Base-by-base conservation (phyloP, 139 green algal species). In the Pleodorina starrii region DNA sequence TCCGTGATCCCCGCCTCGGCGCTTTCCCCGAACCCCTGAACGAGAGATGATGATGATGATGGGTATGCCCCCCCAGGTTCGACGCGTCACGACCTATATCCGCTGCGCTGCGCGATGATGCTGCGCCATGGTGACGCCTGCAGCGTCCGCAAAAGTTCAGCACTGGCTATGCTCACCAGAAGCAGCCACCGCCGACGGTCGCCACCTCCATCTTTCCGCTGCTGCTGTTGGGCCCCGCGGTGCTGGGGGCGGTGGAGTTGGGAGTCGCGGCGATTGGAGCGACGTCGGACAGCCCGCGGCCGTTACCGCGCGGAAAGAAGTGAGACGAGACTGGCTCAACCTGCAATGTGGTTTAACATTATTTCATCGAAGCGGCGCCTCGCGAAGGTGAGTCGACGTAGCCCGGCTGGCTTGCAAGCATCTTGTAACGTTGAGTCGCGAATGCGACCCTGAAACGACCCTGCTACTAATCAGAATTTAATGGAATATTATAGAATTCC, bases 101-200 rank as follows among this genome's bases (percentile, higher is more conserved):
- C n/a, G n/a, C n/a, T n/a, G n/a, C n/a, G n/a, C n/a, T n/a, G n/a
- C n/a, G n/a, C n/a, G n/a, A n/a, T n/a, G n/a, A n/a, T n/a, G n/a
- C n/a, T n/a, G n/a, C n/a, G n/a, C n/a, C n/a, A n/a, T n/a, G n/a
- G n/a, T n/a, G n/a, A n/a, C n/a, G n/a, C n/a, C n/a, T n/a, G n/a
- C n/a, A n/a, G n/a, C n/a, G n/a, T n/a, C n/a, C n/a, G n/a, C n/a
- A n/a, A n/a, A n/a, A n/a, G n/a, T n/a, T n/a, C n/a, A n/a, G n/a
- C n/a, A n/a, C n/a, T n/a, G n/a, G n/a, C n/a, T n/a, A n/a, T n/a
- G 17, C 80, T 63, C 43, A 90, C 87, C 87, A 90, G 48, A 90
- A 90, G 87, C 87, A 90, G 46, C 87, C 87, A 9, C 87, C 87
- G 19, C 87, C 87, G 5, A 90, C 5, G 9, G 81, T 87, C 1